Evolutionary conservation across 2,329 filamentous ascomycete genomes (phyloP).

Genomic region (Arthrinium phaeospermum): DNA sequence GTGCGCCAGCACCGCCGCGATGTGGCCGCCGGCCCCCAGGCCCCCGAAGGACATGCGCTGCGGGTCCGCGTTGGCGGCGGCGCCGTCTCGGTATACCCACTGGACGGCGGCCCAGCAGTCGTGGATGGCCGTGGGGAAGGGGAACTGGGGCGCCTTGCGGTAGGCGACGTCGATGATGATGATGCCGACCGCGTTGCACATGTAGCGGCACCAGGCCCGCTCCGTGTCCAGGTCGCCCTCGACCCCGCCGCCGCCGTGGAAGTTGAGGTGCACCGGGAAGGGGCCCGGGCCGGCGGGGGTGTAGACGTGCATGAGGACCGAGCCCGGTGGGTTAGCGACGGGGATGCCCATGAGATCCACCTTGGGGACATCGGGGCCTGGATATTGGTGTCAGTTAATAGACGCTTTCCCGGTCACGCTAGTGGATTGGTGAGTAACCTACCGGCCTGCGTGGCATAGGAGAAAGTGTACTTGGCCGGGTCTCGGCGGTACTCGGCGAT

Average conservation of each 20-base stretch:
- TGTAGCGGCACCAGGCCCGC: slow-evolving; percentile 36
- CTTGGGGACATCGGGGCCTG: slow-evolving; percentile 19
- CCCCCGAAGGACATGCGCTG: slow-evolving; percentile 32
- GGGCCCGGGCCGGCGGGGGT: slow-evolving; percentile 35
- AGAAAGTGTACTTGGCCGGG: slow-evolving; percentile 37
- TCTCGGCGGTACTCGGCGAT: slow-evolving; percentile 35
- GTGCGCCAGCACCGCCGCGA: slow-evolving; percentile 41
- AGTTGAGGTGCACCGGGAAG: slow-evolving; percentile 34
- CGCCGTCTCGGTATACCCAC: slow-evolving; percentile 31
- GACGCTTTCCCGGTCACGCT: too few relatives aligned
- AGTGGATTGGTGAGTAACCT: background rate
- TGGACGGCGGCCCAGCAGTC: slow-evolving; percentile 36
- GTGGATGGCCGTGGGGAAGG: slow-evolving; percentile 28
- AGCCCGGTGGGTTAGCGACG: slow-evolving; percentile 32
- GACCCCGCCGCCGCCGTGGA: slow-evolving; percentile 36
- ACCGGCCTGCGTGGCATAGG: slow-evolving; percentile 34
- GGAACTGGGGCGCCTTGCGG: slow-evolving; percentile 34
- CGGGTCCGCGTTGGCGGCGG: slow-evolving; percentile 27
- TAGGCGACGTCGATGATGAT: slow-evolving; percentile 38
- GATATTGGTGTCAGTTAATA: background rate
- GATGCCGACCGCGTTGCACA: slow-evolving; percentile 32
- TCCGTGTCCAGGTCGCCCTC: slow-evolving; percentile 33
- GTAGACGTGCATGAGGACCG: slow-evolving; percentile 34
- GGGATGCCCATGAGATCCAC: slow-evolving; percentile 31
- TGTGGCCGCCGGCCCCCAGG: slow-evolving; percentile 34